Percentiles rank a stretch among this genome's conserved stretches.
Evolutionary conservation across 2,329 filamentous ascomycete genomes (phyloP).

Genomic region (Curvularia spicifera): DNA sequence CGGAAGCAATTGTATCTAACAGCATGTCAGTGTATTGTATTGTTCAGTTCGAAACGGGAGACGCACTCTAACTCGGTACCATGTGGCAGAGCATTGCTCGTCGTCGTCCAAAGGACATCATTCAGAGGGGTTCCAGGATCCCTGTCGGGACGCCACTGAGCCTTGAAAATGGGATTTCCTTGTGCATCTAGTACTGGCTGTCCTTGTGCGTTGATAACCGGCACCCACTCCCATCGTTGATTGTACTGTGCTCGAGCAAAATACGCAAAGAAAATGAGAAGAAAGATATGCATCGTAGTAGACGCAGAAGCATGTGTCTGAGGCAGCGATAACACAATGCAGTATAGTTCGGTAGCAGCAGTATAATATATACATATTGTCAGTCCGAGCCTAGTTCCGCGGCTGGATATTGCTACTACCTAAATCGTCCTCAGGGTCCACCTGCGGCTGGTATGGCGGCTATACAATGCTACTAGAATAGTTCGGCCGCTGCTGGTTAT

Average conservation of each 20-base stretch:
- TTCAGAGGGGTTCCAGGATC: not conserved
- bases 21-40: conserved; percentile 1
- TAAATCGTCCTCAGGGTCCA: not conserved
- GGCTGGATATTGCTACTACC: not conserved
- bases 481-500: not conserved
- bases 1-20: conserved; percentile 1
- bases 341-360: not conserved
- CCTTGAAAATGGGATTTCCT: not conserved
- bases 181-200: not conserved
- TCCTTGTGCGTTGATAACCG: not conserved
- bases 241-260: conserved; percentile 1
- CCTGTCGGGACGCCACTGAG: not conserved
- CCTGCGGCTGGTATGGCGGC: not conserved
- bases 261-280: not conserved
- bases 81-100: not conserved
- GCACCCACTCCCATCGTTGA: not conserved
- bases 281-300: not conserved
- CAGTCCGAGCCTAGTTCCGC: not conserved
- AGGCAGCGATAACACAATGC: not conserved
- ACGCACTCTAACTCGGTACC: conserved; percentile 2
- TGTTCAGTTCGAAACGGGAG: not conserved
- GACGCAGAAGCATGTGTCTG: not conserved
- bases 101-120: not conserved
- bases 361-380: conserved; percentile 1
- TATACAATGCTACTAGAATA: not conserved